Percentiles rank a stretch among this genome's conserved stretches.
Conservation (phyloP, 495 filamentous ascomycete genomes). For the Neurospora intermedia region DNA sequence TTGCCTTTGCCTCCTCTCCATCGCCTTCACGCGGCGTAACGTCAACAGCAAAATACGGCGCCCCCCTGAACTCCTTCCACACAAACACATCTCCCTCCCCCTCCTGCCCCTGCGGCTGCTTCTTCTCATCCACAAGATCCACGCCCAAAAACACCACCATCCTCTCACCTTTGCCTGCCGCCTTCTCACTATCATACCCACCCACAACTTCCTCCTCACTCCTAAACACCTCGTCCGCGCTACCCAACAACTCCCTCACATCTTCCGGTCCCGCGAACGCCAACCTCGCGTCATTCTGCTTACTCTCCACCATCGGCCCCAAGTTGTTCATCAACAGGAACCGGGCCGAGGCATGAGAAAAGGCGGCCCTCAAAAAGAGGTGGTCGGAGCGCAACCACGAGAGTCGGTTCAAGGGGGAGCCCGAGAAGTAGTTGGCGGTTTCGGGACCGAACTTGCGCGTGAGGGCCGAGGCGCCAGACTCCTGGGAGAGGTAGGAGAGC, state of each 20-base stretch:
- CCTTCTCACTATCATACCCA: neutral
- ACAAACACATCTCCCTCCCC: constrained; percentile 13
- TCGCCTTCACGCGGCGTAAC: constrained; percentile 51
- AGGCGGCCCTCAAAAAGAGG: constrained; percentile 63
- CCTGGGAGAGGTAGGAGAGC: constrained; percentile 40
- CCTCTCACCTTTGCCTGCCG: neutral
- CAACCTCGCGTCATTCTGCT: neutral
- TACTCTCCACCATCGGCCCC: constrained; percentile 53
- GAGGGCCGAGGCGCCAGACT: constrained; percentile 60
- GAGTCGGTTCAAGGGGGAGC: constrained; percentile 51
- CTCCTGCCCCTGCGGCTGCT: neutral
- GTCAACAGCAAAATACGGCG: constrained; percentile 82
- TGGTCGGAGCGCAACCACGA: constrained; percentile 80
- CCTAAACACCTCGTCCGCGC: neutral
- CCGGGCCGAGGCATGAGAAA: constrained; percentile 55
- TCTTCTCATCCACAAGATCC: neutral
- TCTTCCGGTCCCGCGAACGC: neutral
- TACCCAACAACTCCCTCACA: neutral
- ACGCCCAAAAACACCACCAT: neutral
- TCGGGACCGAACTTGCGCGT: constrained; percentile 81
- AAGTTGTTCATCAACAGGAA: constrained; percentile 76
- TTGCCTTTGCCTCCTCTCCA: constrained; percentile 43
- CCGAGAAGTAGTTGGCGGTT: constrained; percentile 91
- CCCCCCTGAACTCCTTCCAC: constrained; percentile 53
- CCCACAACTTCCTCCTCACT: neutral